Percentiles rank a stretch among this genome's conserved stretches.
Evolutionary conservation across 495 filamentous ascomycete species (phyloP).

Genomic region (Tuber indicum): DNA sequence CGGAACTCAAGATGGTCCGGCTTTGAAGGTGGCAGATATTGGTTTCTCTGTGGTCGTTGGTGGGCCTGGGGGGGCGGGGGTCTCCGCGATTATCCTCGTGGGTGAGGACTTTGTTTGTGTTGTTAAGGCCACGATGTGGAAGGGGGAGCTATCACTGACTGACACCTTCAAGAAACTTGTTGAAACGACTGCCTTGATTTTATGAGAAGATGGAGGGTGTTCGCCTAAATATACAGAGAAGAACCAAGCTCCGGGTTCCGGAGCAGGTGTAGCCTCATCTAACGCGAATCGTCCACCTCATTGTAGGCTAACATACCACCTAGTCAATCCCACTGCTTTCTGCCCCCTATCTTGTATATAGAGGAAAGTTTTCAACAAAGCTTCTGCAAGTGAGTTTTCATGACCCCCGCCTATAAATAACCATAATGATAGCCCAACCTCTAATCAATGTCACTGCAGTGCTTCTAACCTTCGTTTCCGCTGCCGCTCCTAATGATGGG

Average conservation of each 20-base stretch:
- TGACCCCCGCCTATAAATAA: background rate
- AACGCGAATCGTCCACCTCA: too few species aligned
- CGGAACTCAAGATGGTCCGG: slow-evolving; percentile 86
- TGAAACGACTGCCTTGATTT: too few species aligned
- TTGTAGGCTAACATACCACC: too few species aligned
- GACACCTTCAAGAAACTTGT: slow-evolving; percentile 61
- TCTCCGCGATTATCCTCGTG: slow-evolving; percentile 89
- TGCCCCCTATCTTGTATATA: too few species aligned
- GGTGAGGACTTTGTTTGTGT: slow-evolving; percentile 91
- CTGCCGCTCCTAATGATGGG: slow-evolving; percentile 58
- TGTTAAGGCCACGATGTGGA: slow-evolving; percentile 76
- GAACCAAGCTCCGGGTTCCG: too few species aligned
- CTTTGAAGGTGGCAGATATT: slow-evolving; percentile 78
- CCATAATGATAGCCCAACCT: slow-evolving; percentile 60
- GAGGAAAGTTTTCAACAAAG: slow-evolving; percentile 45
- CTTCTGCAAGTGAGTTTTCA: slow-evolving; percentile 61
- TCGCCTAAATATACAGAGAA: too few species aligned
- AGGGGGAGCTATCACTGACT: slow-evolving; percentile 67
- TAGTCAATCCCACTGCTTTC: too few species aligned
- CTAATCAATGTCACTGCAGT: slow-evolving; percentile 89
- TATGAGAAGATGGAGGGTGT: too few species aligned
- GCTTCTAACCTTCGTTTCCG: slow-evolving; percentile 73
- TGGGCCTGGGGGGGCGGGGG: slow-evolving; percentile 85
- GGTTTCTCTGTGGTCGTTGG: slow-evolving; percentile 89
- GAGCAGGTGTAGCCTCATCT: too few species aligned